A percentile compares a stretch with the other conserved stretches of the same genome.
These are phyloP conservation scores for Sphaerostilbella broomeana DNA, from an alignment of 2,329 filamentous ascomycete genomes.

Conservation along the genomic window DNA sequence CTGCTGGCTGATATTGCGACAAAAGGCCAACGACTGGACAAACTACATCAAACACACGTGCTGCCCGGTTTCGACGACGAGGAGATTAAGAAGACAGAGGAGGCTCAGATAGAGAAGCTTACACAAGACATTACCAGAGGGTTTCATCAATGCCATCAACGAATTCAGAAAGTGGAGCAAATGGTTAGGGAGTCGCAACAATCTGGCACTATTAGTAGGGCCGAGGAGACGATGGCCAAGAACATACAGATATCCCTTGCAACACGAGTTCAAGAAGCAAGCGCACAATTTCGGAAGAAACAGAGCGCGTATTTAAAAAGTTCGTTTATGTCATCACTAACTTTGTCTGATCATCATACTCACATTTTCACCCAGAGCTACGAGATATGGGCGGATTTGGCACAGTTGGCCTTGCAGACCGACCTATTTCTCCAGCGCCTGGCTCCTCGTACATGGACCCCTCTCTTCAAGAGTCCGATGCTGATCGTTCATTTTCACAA, in stretches of 20 bases:
- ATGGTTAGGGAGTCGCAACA: constrained; percentile 78
- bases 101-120: constrained; percentile 80
- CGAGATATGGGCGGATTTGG: constrained; percentile 60
- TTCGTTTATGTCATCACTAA: constrained; percentile 33
- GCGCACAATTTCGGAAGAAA: constrained; percentile 90
- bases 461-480: constrained; percentile 86
- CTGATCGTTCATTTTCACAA: constrained; percentile 87
- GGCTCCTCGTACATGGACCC: constrained; percentile 66
- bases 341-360: constrained; percentile 4
- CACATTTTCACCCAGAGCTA: constrained; percentile 48
- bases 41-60: constrained; percentile 94
- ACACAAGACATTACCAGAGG: constrained; percentile 84
- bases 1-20: constrained; percentile 71
- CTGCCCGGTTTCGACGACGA: constrained; percentile 96
- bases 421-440: constrained; percentile 43
- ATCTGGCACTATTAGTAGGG: constrained; percentile 64
- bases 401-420: constrained; percentile 44
- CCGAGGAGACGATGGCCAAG: constrained; percentile 90
- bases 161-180: constrained; percentile 79
- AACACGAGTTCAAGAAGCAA: constrained; percentile 81
- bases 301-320: constrained; percentile 95
- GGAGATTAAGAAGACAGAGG: constrained; percentile 77
- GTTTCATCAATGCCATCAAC: constrained; percentile 85
- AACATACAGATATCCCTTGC: constrained; percentile 94
- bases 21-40: constrained; percentile 79